These are phyloP conservation scores for Trypanosomatidae sp. DNA, from an alignment of 208 protist genomes.

Conservation along the genomic window DNA sequence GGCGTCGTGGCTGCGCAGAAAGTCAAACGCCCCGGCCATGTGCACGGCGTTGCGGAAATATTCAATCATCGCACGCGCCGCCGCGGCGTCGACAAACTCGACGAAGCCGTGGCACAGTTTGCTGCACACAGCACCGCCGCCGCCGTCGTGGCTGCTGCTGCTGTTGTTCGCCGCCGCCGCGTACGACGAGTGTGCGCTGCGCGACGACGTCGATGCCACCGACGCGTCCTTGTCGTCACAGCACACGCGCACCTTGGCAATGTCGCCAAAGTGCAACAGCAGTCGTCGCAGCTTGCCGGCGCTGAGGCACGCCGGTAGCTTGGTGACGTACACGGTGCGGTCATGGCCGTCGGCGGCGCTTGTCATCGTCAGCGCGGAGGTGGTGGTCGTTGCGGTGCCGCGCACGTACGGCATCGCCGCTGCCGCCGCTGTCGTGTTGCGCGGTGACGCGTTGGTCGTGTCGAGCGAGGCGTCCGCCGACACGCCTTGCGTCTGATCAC, in stretches of 20 bases:
- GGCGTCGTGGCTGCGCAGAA: constrained; percentile 29
- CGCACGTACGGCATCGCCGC: neutral
- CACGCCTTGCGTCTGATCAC: constrained; percentile 28
- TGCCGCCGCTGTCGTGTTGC: constrained; percentile 1
- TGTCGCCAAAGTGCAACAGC: constrained; percentile 61
- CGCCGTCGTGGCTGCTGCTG: constrained; percentile 13
- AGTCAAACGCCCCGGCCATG: constrained; percentile 26
- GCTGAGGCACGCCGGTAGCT: constrained; percentile 50
- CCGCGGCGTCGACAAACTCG: constrained; percentile 37
- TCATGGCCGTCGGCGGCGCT: constrained; percentile 26
- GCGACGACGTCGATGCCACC: too few relatives aligned
- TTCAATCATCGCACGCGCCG: constrained; percentile 64
- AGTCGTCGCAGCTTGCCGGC: constrained; percentile 49
- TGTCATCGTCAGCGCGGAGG: constrained; percentile 3
- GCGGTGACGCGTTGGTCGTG: constrained; percentile 6
- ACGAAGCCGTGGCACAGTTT: constrained; percentile 62
- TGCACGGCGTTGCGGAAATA: constrained; percentile 67
- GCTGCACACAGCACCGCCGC: too few relatives aligned
- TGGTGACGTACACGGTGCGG: constrained; percentile 77
- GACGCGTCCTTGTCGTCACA: constrained; percentile 71
- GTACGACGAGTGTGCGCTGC: constrained; percentile 4
- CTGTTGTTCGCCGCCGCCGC: constrained; percentile 10
- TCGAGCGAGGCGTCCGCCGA: constrained; percentile 28
- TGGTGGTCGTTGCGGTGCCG: neutral
- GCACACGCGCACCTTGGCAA: constrained; percentile 77